These are phyloP conservation scores for Phytophthora chlamydospora DNA, from an alignment of 352 stramenopile species.

Conservation along the genomic window DNA sequence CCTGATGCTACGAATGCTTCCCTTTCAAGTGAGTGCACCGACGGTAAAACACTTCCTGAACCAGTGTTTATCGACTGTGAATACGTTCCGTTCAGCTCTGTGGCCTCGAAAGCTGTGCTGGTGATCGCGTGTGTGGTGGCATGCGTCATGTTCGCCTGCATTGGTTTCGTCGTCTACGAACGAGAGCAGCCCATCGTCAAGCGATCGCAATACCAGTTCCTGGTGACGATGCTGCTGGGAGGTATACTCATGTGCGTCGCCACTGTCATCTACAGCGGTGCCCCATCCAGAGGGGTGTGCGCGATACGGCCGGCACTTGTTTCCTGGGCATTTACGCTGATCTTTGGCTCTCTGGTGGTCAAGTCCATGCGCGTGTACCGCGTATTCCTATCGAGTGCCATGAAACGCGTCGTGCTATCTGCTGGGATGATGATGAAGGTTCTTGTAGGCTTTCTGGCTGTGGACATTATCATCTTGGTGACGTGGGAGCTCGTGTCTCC, in stretches of 20 bases:
- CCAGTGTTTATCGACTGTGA: slow-evolving; percentile 48
- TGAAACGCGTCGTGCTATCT: slow-evolving; percentile 55
- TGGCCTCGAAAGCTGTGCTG: slow-evolving; percentile 27
- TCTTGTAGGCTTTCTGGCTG: slow-evolving; percentile 36
- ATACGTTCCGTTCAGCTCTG: slow-evolving; percentile 39
- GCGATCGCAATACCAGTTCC: slow-evolving; percentile 70
- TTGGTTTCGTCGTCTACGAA: slow-evolving; percentile 42
- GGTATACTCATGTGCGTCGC: slow-evolving; percentile 53
- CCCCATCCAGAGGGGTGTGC: slow-evolving; percentile 46
- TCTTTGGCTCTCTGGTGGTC: slow-evolving; percentile 54
- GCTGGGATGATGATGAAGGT: slow-evolving; percentile 50
- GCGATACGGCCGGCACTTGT: slow-evolving; percentile 35
- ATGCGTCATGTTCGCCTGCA: slow-evolving; percentile 27
- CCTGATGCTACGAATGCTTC: slow-evolving; percentile 27
- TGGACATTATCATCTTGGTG: slow-evolving; percentile 44
- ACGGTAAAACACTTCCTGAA: slow-evolving; percentile 24
- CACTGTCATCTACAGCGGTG: slow-evolving; percentile 46
- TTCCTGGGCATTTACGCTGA: slow-evolving; percentile 52
- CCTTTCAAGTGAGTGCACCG: slow-evolving; percentile 45
- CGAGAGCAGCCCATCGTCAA: slow-evolving; percentile 61
- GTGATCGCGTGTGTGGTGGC: slow-evolving; percentile 28
- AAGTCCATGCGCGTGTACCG: slow-evolving; percentile 66
- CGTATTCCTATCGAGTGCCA: slow-evolving; percentile 43
- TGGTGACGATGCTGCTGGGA: slow-evolving; percentile 57
- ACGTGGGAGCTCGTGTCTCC: slow-evolving; percentile 41